Base-by-base conservation (phyloP, 2,329 filamentous ascomycete genomes). In the Curvularia sp. region DNA sequence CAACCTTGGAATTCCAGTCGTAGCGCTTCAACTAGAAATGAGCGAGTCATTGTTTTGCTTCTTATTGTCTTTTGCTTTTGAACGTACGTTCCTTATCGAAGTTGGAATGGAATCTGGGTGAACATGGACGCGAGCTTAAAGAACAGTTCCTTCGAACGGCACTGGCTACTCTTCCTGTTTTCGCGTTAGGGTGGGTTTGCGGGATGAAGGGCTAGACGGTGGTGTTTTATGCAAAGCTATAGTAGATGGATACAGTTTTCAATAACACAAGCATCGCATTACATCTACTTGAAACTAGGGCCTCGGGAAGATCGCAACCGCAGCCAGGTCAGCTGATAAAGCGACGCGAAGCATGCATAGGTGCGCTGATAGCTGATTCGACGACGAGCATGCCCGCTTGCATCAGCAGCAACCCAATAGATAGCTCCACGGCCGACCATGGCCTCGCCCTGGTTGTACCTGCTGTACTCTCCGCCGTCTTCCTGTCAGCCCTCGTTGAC, bases 271-370 rank as follows among this genome's bases (percentile, higher is more conserved):
- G 9, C 10, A 31, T 12, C 30, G 10, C 9, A 31, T 12, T 1
- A 12, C 30, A 31, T 31, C 30, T 28, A 38, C 20, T 13, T n/a
- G 43, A 35, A 49, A 26, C 50, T 48, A 42, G 55, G 38, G 48
- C 56, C 51, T 48, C 39, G 47, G 31, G 35, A 38, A 38, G 35
- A 38, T 38, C 39, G 26, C 20, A 39, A 39, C 44, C 31, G 48
- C 57, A 66, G 69, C 66, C 65, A 61, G 63, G 65, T 69, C 67
- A 69, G 61, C 62, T 68, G 66, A 66, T 51, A 53, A 57, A 54
- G 55, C 39, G 49, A 52, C 51, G 38, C 22, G n/a, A 33, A 39
- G 28, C 42, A 10, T 31, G 47, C 43, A 18, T 48, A 43, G 48
- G 41, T 30, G 31, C 38, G 28, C 20, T 22, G 42, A 44, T 26